phyloP scores from a whole-genome alignment of 2,329 filamentous ascomycete species.

The Venturia aucupariae region DNA sequence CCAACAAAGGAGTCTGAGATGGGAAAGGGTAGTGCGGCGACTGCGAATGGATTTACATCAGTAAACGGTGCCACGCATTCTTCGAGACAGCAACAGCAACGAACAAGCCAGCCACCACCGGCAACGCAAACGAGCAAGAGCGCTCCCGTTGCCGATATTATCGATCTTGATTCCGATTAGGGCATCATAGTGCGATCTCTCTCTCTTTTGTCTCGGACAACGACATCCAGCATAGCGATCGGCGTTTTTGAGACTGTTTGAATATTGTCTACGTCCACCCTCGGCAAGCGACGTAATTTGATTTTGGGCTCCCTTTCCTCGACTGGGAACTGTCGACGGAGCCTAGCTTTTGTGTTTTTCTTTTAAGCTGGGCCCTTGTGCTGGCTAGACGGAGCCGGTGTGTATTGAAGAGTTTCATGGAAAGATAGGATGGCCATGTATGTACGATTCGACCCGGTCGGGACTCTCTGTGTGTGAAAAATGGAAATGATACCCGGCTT shows the following conservation, averaged over 20 bases:
- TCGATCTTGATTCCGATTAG: neutral
- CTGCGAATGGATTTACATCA: neutral
- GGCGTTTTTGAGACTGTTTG: neutral
- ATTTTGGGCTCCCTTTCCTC: neutral
- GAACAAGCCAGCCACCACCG: neutral
- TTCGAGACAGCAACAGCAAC: neutral
- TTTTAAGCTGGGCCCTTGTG: neutral
- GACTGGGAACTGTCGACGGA: neutral
- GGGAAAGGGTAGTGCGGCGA: constrained; percentile 1
- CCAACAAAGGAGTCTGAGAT: neutral
- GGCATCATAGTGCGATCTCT: neutral
- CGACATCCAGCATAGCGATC: neutral
- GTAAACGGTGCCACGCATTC: neutral
- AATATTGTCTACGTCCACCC: neutral
- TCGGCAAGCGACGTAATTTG: neutral
- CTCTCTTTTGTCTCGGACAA: neutral
- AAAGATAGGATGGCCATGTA: constrained; percentile 1
- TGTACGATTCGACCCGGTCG: neutral
- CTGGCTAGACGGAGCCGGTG: neutral
- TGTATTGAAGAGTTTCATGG: neutral
- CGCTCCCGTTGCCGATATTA: neutral
- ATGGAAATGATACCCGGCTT: constrained; percentile 1
- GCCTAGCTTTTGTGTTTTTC: neutral
- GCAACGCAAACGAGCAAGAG: neutral
- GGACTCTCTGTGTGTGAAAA: neutral